These are phyloP conservation scores for Butyriboletus loyo DNA, from an alignment of 768 basidiomycete genomes.

Conservation along the genomic window DNA sequence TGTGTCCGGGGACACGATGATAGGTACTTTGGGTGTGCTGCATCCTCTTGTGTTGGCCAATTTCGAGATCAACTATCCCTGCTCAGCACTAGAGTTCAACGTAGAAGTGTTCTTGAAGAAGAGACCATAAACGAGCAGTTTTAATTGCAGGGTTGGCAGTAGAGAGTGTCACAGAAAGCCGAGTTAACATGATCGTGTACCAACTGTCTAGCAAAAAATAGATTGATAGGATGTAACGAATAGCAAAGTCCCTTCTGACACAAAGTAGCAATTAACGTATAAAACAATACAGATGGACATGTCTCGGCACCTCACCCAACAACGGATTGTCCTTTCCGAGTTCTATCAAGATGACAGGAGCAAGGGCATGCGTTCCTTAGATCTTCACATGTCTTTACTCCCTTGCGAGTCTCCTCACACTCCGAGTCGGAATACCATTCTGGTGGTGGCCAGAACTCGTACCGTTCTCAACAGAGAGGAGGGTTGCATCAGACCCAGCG, in stretches of 20 bases:
- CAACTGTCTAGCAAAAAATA: conserved; percentile 1
- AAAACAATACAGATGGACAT: conserved; percentile 11
- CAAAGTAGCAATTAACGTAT: conserved; percentile 22
- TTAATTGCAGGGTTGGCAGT: not conserved
- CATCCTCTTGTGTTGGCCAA: conserved; percentile 90
- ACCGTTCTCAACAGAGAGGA: conserved; percentile 20
- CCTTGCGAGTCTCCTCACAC: conserved; percentile 43
- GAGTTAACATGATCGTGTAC: conserved; percentile 2
- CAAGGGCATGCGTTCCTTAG: conserved; percentile 54
- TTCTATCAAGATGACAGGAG: conserved; percentile 3
- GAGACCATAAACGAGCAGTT: conserved; percentile 19
- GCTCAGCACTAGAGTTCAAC: conserved; percentile 91
- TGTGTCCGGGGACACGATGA: conserved; percentile 55
- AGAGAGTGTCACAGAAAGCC: not conserved
- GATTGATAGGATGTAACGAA: conserved; percentile 10
- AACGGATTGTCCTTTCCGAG: not conserved
- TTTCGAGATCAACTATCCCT: conserved; percentile 93
- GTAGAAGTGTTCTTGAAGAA: conserved; percentile 90
- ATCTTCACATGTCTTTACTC: conserved; percentile 59
- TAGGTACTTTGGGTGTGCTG: conserved; percentile 90
- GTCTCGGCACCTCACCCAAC: not conserved
- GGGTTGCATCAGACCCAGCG: conserved; percentile 6
- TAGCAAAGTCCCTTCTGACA: not conserved
- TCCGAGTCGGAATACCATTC: conserved; percentile 43
- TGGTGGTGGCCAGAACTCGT: conserved; percentile 28